These are phyloP conservation scores for Beauveria rudraprayagi DNA, from an alignment of 2,329 filamentous ascomycete species.

Conservation along the genomic window DNA sequence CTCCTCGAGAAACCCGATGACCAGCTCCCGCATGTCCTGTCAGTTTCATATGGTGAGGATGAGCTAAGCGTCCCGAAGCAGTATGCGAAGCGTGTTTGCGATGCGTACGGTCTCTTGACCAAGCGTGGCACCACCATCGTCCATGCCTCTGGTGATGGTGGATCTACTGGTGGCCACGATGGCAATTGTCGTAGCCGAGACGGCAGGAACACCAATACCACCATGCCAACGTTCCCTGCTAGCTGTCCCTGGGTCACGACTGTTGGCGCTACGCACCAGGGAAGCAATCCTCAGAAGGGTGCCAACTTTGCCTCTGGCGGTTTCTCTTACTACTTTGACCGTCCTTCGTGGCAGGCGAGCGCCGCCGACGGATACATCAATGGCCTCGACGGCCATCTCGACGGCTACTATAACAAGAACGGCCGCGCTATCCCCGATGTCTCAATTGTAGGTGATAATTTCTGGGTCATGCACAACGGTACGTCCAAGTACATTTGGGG, in stretches of 20 bases:
- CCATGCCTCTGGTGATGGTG: conserved; percentile 22
- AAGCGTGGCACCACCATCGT: conserved; percentile 23
- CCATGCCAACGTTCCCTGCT: conserved; percentile 48
- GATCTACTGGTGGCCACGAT: conserved; percentile 13
- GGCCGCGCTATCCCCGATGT: conserved; percentile 40
- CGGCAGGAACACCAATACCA: conserved; percentile 44
- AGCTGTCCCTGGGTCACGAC: conserved; percentile 29
- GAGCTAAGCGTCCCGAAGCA: conserved; percentile 24
- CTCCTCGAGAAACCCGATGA: conserved; percentile 29
- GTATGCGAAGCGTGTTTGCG: conserved; percentile 24
- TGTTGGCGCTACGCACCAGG: conserved; percentile 31
- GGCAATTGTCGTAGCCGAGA: conserved; percentile 43
- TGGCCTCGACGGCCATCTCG: conserved; percentile 34
- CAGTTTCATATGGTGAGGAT: conserved; percentile 28
- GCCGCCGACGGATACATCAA: conserved; percentile 30
- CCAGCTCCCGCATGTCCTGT: conserved; percentile 26
- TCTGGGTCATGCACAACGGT: conserved; percentile 20
- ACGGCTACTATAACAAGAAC: conserved; percentile 32
- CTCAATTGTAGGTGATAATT: conserved; percentile 45
- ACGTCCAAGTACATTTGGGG: conserved; percentile 19
- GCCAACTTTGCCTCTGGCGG: conserved; percentile 32
- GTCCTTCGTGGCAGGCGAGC: conserved; percentile 33
- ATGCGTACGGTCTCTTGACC: conserved; percentile 25
- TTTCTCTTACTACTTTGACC: conserved; percentile 38
- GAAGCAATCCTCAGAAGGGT: conserved; percentile 27